Evolutionary conservation across 148 eudicot species (phyloP).

Genomic region (Silene latifolia): DNA sequence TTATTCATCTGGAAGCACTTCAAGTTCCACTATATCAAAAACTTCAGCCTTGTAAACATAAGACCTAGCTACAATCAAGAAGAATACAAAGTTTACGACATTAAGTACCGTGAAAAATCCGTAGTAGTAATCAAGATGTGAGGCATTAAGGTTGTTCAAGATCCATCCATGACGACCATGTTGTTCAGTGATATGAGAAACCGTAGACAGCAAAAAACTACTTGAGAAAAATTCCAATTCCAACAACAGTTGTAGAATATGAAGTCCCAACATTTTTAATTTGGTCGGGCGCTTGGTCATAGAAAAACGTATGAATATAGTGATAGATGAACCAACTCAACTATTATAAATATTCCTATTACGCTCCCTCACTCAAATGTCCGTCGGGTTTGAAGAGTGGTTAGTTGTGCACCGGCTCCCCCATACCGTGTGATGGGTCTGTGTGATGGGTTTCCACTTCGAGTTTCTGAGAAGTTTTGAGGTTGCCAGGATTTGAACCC

Average conservation of each 20-base stretch:
- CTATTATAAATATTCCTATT: no score
- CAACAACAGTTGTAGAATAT: slow-evolving; percentile 52
- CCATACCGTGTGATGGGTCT: no score
- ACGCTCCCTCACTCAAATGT: no score
- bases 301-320: slow-evolving; percentile 63
- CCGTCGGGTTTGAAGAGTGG: no score
- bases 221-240: slow-evolving; percentile 72
- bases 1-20: slow-evolving; percentile 33
- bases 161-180: slow-evolving; percentile 65
- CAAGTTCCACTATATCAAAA: slow-evolving; percentile 37
- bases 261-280: slow-evolving; percentile 90
- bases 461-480: no score
- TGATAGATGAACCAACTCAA: no score
- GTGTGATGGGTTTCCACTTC: no score
- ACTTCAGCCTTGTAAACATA: slow-evolving; percentile 71
- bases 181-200: slow-evolving; percentile 42
- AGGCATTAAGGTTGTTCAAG: slow-evolving; percentile 65
- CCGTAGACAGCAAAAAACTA: slow-evolving; percentile 55
- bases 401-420: no score
- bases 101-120: slow-evolving; percentile 53
- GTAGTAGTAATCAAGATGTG: slow-evolving; percentile 73
- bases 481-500: no score
- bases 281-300: slow-evolving; percentile 82
- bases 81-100: slow-evolving; percentile 50
- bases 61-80: slow-evolving; percentile 39